Percentiles rank a stretch among this genome's conserved stretches.
These are phyloP conservation scores for Mycena belliarum DNA, from an alignment of 768 basidiomycete genomes.

Conservation along the genomic window DNA sequence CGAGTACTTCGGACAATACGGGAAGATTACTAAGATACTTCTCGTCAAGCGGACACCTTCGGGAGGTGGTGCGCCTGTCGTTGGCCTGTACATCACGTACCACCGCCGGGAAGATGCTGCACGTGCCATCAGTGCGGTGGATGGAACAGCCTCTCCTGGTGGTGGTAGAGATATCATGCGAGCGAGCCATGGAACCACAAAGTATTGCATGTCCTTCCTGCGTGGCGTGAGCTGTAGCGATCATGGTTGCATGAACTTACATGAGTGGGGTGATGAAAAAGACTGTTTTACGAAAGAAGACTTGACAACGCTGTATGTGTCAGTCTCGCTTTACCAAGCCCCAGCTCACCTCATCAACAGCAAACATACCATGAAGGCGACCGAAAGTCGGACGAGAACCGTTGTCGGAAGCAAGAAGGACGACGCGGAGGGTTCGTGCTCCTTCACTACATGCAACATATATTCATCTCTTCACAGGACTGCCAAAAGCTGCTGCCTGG, in stretches of 20 bases:
- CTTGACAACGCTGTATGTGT: constrained; percentile 78
- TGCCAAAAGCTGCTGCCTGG: constrained; percentile 74
- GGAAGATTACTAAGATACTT: constrained; percentile 94
- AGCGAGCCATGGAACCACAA: constrained; percentile 94
- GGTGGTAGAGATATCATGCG: constrained; percentile 88
- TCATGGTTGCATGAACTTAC: constrained; percentile 89
- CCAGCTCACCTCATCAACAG: constrained; percentile 38
- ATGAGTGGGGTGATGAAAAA: constrained; percentile 98
- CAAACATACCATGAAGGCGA: constrained; percentile 92
- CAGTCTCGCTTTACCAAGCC: constrained; percentile 10
- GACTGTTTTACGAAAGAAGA: constrained; percentile 98
- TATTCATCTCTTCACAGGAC: constrained; percentile 34
- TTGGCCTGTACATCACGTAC: constrained; percentile 97
- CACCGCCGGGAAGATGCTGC: constrained; percentile 93
- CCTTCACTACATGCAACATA: constrained; percentile 15
- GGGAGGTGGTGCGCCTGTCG: constrained; percentile 68
- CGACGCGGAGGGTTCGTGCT: constrained; percentile 51
- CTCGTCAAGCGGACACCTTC: constrained; percentile 86
- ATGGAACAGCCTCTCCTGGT: constrained; percentile 88
- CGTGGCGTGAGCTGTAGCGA: constrained; percentile 83
- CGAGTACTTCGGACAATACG: constrained; percentile 98
- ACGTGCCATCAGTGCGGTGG: constrained; percentile 88
- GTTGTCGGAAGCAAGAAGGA: constrained; percentile 53
- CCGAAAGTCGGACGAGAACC: constrained; percentile 64
- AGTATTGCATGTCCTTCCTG: constrained; percentile 96